Conservation (phyloP, 2,329 filamentous ascomycete species). For the Simplicillium sp. region DNA sequence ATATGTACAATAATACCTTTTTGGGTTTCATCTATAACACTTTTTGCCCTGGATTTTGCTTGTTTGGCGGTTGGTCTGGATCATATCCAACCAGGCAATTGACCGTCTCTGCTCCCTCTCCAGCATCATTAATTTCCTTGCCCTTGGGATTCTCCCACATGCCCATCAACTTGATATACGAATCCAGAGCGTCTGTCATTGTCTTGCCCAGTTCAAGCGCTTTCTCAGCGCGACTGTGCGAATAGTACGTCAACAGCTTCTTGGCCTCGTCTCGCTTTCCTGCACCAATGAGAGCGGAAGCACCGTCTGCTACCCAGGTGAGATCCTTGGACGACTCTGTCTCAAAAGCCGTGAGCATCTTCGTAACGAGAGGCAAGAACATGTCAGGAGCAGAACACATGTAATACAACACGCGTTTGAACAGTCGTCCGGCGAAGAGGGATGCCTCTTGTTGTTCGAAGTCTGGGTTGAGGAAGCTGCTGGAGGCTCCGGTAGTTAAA, state of each 20-base stretch:
- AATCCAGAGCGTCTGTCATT: slow-evolving; percentile 12
- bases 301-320: slow-evolving; percentile 13
- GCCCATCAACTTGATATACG: slow-evolving; percentile 14
- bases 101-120: slow-evolving; percentile 21
- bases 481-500: slow-evolving; percentile 15
- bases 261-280: slow-evolving; percentile 11
- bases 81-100: slow-evolving; percentile 21
- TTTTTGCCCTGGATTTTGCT: not conserved
- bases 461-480: slow-evolving; percentile 15
- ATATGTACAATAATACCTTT: no score
- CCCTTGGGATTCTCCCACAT: slow-evolving; percentile 14
- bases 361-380: slow-evolving; percentile 14
- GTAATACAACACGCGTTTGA: slow-evolving; percentile 19
- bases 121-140: slow-evolving; percentile 21
- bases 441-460: slow-evolving; percentile 17
- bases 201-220: slow-evolving; percentile 12
- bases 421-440: slow-evolving; percentile 15
- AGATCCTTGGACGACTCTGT: slow-evolving; percentile 10
- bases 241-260: slow-evolving; percentile 13
- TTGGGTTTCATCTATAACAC: no score
- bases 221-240: slow-evolving; percentile 12
- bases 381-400: slow-evolving; percentile 14
- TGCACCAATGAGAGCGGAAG: slow-evolving; percentile 8
- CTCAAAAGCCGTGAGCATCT: slow-evolving; percentile 15
- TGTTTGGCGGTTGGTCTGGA: slow-evolving; percentile 13